Conservation (phyloP, 179 eudicot species). For the Drosera spatulata region DNA sequence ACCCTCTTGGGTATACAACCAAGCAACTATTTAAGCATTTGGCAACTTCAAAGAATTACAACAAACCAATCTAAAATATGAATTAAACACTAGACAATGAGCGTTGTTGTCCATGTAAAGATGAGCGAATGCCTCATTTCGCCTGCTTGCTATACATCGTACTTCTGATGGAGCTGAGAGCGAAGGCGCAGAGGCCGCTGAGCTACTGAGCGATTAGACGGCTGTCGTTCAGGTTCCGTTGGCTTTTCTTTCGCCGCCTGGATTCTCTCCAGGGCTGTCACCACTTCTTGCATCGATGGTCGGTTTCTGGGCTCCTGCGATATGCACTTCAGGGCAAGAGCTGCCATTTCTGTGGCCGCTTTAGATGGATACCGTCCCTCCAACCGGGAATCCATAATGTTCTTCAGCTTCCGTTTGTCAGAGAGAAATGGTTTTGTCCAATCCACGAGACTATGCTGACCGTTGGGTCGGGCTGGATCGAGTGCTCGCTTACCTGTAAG, state of each 20-base stretch:
- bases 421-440: constrained; percentile 61
- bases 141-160: not conserved
- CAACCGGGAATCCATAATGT: constrained; percentile 51
- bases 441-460: constrained; percentile 37
- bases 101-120: too few species aligned
- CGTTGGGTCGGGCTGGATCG: constrained; percentile 50
- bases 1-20: too few species aligned
- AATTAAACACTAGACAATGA: too few species aligned
- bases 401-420: constrained; percentile 57
- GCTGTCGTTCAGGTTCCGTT: constrained; percentile 19
- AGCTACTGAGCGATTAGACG: constrained; percentile 1
- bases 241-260: constrained; percentile 36
- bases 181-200: constrained; percentile 15
- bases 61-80: too few species aligned
- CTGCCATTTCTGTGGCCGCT: constrained; percentile 48
- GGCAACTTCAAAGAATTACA: too few species aligned
- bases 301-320: constrained; percentile 50
- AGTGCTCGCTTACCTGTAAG: constrained; percentile 60
- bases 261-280: constrained; percentile 37
- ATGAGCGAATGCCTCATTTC: too few species aligned
- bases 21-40: too few species aligned
- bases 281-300: constrained; percentile 76
- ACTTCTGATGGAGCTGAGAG: constrained; percentile 17
- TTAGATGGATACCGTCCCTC: constrained; percentile 63
- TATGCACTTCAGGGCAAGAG: constrained; percentile 56